A percentile compares a stretch with the other conserved stretches of the same genome.
These are phyloP conservation scores for Abrus precatorius DNA, from an alignment of 306 rosid species.

Conservation along the genomic window DNA sequence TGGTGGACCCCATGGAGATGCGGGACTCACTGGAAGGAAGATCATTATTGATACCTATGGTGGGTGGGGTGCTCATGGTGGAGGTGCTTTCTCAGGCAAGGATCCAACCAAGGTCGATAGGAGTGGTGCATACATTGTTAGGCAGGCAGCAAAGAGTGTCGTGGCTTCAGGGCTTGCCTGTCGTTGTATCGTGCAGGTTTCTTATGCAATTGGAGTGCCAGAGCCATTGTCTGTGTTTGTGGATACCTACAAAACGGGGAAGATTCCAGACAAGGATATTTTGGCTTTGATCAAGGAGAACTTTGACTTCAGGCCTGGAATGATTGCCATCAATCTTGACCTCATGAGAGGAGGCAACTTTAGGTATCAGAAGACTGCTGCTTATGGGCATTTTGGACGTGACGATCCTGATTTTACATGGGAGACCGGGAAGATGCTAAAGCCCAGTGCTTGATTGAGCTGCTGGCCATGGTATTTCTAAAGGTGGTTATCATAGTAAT, in stretches of 20 bases:
- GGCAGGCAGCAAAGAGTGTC: conserved; percentile 87
- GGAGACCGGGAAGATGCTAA: conserved; percentile 78
- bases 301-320: conserved; percentile 84
- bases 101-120: conserved; percentile 89
- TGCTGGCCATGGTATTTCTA: conserved; percentile 9
- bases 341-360: conserved; percentile 76
- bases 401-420: conserved; percentile 84
- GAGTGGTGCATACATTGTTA: conserved; percentile 78
- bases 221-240: conserved; percentile 81
- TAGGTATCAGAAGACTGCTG: conserved; percentile 86
- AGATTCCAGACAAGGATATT: conserved; percentile 70
- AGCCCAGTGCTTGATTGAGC: conserved; percentile 74
- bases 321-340: conserved; percentile 79
- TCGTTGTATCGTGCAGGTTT: conserved; percentile 83
- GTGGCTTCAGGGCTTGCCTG: conserved; percentile 86
- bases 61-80: conserved; percentile 94
- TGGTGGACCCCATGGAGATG: conserved; percentile 90
- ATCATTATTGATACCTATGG: conserved; percentile 85
- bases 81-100: conserved; percentile 89
- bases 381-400: conserved; percentile 85
- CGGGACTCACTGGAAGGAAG: conserved; percentile 88
- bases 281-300: conserved; percentile 70
- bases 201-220: conserved; percentile 85
- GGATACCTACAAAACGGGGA: conserved; percentile 74
- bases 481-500: conserved; percentile 53